These are phyloP conservation scores for Gossypium thurberi DNA, from an alignment of 345 rosid species.

Conservation along the genomic window DNA sequence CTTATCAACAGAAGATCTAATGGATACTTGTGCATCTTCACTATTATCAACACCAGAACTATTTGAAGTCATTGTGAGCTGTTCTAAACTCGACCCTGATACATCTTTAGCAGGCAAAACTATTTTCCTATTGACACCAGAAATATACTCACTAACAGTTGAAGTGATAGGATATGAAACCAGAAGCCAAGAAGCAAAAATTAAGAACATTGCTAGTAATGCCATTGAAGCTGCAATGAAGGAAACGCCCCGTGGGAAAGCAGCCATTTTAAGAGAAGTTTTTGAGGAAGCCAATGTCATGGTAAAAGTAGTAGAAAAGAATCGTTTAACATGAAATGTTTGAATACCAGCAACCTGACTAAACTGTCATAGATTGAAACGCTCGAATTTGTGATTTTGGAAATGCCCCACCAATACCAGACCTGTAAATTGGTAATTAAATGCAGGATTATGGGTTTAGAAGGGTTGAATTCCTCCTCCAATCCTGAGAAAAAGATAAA, in stretches of 20 bases:
- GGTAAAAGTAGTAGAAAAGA: neutral
- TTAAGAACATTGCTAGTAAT: constrained; percentile 57
- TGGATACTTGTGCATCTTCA: too few species aligned
- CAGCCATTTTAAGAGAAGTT: constrained; percentile 28
- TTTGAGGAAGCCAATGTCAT: constrained; percentile 55
- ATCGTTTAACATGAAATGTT: neutral
- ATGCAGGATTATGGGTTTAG: neutral
- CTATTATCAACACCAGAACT: constrained; percentile 3
- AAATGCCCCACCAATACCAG: neutral
- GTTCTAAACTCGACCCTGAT: neutral
- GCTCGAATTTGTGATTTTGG: neutral
- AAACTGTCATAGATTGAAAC: neutral
- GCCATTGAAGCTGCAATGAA: constrained; percentile 52
- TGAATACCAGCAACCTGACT: neutral
- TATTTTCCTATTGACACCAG: constrained; percentile 36
- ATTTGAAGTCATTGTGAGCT: neutral
- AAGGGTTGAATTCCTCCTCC: neutral
- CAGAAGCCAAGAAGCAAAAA: constrained; percentile 59
- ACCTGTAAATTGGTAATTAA: neutral
- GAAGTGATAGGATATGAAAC: constrained; percentile 56
- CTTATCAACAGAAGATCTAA: constrained; percentile 2
- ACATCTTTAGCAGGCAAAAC: constrained; percentile 19
- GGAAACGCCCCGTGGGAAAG: constrained; percentile 52
- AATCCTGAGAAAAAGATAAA: neutral
- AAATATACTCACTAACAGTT: constrained; percentile 47